Evolutionary conservation across 257 asterid species (phyloP), one percentile per base, ranked within the genome.

Genomic region (Salvia splendens): DNA sequence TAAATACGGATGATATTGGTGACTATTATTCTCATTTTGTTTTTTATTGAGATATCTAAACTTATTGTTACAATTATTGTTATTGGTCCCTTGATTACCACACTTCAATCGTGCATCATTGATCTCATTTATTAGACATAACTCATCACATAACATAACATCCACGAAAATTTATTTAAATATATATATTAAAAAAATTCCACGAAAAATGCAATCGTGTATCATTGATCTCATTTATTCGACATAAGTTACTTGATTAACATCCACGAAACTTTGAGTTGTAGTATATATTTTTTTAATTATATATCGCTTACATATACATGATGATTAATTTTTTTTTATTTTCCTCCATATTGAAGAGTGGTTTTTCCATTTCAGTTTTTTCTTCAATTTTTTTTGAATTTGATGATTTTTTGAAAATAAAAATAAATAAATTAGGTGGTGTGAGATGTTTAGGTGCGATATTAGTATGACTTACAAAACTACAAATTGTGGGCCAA

Each of bases 401-500:
- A 20, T 20, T 20, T 20, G 24, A 20, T 20, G 24, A 0, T 24
- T 24, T 24, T 24, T 24, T 24, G 30, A 24, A 24, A 24, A 20
- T 0, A 24, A 24, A 0, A 24, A 1, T 24, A 24, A 24, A 24
- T 24, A 24, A 24, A 24, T 24, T 24, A 6, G 32, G 64, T 8
- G 47, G 64, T 15, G 45, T 35, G 35, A n/a, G 46, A 35, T 59
- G 7, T 17, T 2, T 40, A 59, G 33, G 64, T 15, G 33, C 40
- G 14, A 8, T n/a, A n/a, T n/a, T n/a, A n/a, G n/a, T 38, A 40
- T 40, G 49, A 1, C 16, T 1, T n/a, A n/a, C 40, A 42, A 61
- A 60, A 43, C 67, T 20, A 12, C 67, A 61, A 42, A 20, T 17
- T 2, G 49, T 41, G 16, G 65, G 16, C 14, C 50, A 38, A 36